Percentiles rank a stretch among this genome's conserved stretches.
Conservation (phyloP, 2,329 filamentous ascomycete species). For the Monosporascus sp. region DNA sequence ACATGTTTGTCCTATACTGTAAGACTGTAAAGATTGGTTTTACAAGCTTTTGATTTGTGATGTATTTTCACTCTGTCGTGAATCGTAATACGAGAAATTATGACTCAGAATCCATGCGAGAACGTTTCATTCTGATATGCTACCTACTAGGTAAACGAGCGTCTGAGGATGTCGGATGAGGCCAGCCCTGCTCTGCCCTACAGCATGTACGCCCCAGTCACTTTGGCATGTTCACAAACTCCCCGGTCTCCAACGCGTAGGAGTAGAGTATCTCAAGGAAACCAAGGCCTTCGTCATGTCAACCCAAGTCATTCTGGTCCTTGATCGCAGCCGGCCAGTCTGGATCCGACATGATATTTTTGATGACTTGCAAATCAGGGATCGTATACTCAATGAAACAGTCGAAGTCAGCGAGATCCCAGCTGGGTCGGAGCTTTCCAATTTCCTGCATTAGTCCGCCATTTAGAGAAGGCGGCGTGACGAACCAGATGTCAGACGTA, state of each 20-base stretch:
- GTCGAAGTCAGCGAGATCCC: constrained; percentile 22
- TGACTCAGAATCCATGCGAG: too few species aligned
- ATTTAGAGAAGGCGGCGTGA: constrained; percentile 18
- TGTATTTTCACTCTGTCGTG: too few species aligned
- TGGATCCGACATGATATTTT: constrained; percentile 19
- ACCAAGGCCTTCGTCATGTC: constrained; percentile 21
- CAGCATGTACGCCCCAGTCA: neutral
- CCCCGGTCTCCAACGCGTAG: constrained; percentile 22
- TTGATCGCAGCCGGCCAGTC: constrained; percentile 19
- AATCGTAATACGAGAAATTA: too few species aligned
- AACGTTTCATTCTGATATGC: too few species aligned
- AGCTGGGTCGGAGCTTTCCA: constrained; percentile 7
- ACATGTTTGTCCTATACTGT: too few species aligned
- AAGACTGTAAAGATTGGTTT: too few species aligned
- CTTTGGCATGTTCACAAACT: constrained; percentile 19
- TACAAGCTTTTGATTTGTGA: too few species aligned
- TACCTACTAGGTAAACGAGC: too few species aligned
- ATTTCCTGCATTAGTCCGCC: constrained; percentile 12
- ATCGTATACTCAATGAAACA: constrained; percentile 25
- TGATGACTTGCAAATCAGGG: constrained; percentile 13
- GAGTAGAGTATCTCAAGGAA: constrained; percentile 19
- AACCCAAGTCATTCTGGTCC: constrained; percentile 26
- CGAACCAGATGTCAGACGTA: constrained; percentile 13
- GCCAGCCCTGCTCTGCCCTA: too few species aligned
- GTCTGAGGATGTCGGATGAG: too few species aligned